Evolutionary conservation across 2,329 filamentous ascomycete genomes (phyloP), one percentile per base, ranked within the genome.

Genomic region (Cytospora leucostoma): DNA sequence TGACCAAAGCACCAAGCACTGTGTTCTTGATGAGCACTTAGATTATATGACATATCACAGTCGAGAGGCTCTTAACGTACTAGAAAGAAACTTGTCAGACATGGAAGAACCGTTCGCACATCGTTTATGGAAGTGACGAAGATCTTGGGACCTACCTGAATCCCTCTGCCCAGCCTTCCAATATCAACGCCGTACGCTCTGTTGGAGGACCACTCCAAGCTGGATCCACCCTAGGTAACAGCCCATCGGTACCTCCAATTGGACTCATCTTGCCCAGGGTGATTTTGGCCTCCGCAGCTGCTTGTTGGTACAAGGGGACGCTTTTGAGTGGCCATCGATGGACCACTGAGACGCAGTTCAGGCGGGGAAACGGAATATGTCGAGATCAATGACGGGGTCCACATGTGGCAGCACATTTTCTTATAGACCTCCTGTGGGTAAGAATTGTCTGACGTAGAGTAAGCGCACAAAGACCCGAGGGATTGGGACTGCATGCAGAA

Each of bases 1-100:
- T 77, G 32, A 82, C 67, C 61, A 83, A 65, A 10, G 77, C 76
- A 10, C 80, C 80, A 1, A 83, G 72, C 78, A 82, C 64, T 65
- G n/a, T 19, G 27, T 5, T 13, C 12, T 13, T 40, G 33, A 13
- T 54, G 10, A 54, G 56, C 47, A 15, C n/a, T 21, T 7, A 19
- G 15, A 21, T 49, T 3, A 17, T 11, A 15, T 15, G 15, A 17
- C 10, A 4, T 15, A 27, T 35, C 3, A 17, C 4, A 32, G 10
- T 32, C 35, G 19, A 44, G 38, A 8, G 35, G 4, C n/a, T 51
- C n/a, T 27, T 7, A 35, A 56, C 63, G 37, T 59, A 65, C 63
- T 65, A 32, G n/a, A 52, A 19, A 17, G 4, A 47, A 10, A 44
- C 3, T 1, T 15, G 19, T 63, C n/a, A 47, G 27, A 6, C 1